Base-by-base conservation (phyloP, 306 rosid species). In the Gastrolobium bilobum region DNA sequence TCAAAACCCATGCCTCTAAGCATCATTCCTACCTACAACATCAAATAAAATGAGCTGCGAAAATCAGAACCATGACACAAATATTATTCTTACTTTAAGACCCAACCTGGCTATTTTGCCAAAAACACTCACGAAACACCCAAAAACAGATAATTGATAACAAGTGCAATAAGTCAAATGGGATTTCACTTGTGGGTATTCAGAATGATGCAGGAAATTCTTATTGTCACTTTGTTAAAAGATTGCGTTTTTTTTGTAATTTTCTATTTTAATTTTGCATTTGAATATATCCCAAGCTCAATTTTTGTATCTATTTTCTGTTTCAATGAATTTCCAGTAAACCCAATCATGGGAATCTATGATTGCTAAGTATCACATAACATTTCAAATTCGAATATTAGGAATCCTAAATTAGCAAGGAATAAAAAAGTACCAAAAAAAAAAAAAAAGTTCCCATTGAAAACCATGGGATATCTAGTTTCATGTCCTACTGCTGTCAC, bases 1-100 rank as follows among this genome's bases (percentile, higher is more conserved):
- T 95, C 92, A 76, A 91, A 95, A 47, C 97, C 98, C 99, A 95
- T 95, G 84, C 97, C 99, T 81, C 96, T 88, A 67, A 95, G 98
- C 98, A 92, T 91, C 98, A 92, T 88, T 67, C 99, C 98, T 34
- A 95, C 99, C 99, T 95, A 80, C 74, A 83, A 54, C 13, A 77
- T 42, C 43, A 78, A 79, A 76, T 50, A 47, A 66, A 76, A 65
- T 53, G 14, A 82, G 70, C 43, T 47, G 14, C 7, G 30, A 75
- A 75, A 63, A 65, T 57, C 44, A 52, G 54, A 79, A 50, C 68
- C 56, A 71, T 5, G 43, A 75, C 56, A 26, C 20, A 68, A 4
- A 71, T 68, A 63, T 4, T 39, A 53, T 44, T 53, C 13, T 38
- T 33, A 56, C 31, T 59, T 33, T 40, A 73, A 26, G 67, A 58